Conservation (phyloP, 192 early-diverging fungal species). For the Dissophora ornata region DNA sequence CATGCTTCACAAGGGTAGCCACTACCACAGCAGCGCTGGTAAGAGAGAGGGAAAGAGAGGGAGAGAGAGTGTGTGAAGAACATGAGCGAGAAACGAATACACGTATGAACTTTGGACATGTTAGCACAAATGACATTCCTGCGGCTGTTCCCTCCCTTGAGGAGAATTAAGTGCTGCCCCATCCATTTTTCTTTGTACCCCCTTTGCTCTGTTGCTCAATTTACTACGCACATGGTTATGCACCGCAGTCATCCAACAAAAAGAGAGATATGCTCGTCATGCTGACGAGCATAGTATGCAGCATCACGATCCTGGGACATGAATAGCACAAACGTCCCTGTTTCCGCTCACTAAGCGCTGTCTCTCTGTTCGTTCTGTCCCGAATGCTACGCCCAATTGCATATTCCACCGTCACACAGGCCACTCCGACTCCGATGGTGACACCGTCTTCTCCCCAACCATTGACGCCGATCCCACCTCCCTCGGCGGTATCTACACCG, state of each 20-base stretch:
- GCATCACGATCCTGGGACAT: no score
- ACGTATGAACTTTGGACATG: no score
- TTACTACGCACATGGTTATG: background rate
- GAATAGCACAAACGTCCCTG: no score
- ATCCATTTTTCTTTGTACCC: background rate
- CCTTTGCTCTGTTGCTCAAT: background rate
- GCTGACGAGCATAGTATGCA: constrained; percentile 11
- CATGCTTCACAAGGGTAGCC: constrained; percentile 12
- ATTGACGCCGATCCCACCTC: constrained; percentile 1
- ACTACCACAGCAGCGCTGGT: constrained; percentile 40
- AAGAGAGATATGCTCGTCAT: background rate
- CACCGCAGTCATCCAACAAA: no score
- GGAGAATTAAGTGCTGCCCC: no score
- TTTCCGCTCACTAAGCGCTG: no score
- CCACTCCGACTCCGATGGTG: constrained; percentile 49
- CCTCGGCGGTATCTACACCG: constrained; percentile 19
- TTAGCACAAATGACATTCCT: no score
- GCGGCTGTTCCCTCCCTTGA: no score
- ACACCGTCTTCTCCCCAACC: constrained; percentile 42
- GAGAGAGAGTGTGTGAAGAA: no score
- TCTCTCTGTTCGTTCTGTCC: no score
- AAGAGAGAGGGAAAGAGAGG: constrained; percentile 11
- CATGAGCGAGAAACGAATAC: no score
- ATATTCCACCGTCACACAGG: constrained; percentile 9
- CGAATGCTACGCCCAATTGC: background rate